Evolutionary conservation across 2,329 filamentous ascomycete species (phyloP), one percentile per base, ranked within the genome.

Genomic region (Fusarium sp.): DNA sequence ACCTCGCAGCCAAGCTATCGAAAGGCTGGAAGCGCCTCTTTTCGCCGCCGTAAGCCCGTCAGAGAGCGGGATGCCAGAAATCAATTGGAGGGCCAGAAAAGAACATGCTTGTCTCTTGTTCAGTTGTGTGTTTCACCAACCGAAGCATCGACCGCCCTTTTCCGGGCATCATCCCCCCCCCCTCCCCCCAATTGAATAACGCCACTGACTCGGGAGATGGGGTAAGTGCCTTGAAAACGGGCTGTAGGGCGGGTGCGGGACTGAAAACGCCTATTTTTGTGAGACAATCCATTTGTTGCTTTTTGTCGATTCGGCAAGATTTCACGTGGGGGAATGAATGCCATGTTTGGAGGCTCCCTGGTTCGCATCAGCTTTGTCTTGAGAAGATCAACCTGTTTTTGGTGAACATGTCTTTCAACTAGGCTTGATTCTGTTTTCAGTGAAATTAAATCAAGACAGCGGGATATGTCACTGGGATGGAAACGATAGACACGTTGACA

Each of bases 121-220:
- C 60, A 68, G 71, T 65, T 68, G 71, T 72, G 68, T 59, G 75
- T 76, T 74, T 77, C 75, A 76, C 70, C 57, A 70, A 39, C 52
- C 58, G 57, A 62, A 54, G 64, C 64, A 68, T 65, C 65, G 56
- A 52, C 37, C 58, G 31, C 65, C 45, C 61, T 52, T 52, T 48
- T 33, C 61, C 39, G 22, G 52, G 31, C 57, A 64, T 57, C 66
- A 37, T 27, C 57, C 41, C 39, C 14, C 14, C 57, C 41, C 66
- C 37, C 18, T 52, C 41, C 39, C 14, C 14, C 57, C 41, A 45
- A 60, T 37, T 52, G n/a, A 43, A 43, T 35, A 22, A 68, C 74
- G 74, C 72, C 65, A 72, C 67, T 56, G 50, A 58, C 60, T 73
- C 67, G 45, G 65, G 35, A 48, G 29, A 54, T 29, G 27, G 48